Base-by-base conservation (phyloP, 176 grass and related monocot genomes). In the Tuctoria greenei region DNA sequence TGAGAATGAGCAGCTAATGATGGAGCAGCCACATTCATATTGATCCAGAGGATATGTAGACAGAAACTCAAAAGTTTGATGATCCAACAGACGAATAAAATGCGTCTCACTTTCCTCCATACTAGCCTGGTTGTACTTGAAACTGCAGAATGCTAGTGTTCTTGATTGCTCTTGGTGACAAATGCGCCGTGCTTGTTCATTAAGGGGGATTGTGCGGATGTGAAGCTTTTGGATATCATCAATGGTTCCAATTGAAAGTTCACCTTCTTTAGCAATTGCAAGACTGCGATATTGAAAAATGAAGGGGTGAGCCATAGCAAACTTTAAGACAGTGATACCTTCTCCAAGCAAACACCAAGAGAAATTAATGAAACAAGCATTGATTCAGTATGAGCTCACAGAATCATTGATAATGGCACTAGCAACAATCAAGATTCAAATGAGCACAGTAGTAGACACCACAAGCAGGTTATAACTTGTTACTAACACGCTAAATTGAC, bases 241-340 rank as follows among this genome's bases (percentile, higher is more conserved):
- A 25, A 98, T 98, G 18, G 91, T 88, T 66, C 95, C 95, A 69
- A 94, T 98, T 55, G 88, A 98, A 67, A 94, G 83, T 40, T 98
- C 95, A 42, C 91, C 89, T 87, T 98, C 86, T 88, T 98, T 98
- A 72, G 91, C 91, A 76, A 98, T 98, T 37, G 91, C 95, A 85
- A 98, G 87, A 60, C 91, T 98, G 88, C 60, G 28, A 49, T 55
- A 70, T 78, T 62, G 10, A 63, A 27, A 50, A 31, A 31, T 31
- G 80, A 74, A 47, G 12, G 44, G 27, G 44, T 77, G 5, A 60
- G 77, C 61, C 46, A 23, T 58, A 83, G 44, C 26, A 65, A 50
- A 38, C 51, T 17, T 51, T 56, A 61, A 11, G 20, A 61, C 63
- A 75, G 59, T 35, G 69, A 31, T 50, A 46, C 14, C 0, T 20